Evolutionary conservation across 108 stramenopile genomes (phyloP).

Genomic region (Cyclotella kingstonii): DNA sequence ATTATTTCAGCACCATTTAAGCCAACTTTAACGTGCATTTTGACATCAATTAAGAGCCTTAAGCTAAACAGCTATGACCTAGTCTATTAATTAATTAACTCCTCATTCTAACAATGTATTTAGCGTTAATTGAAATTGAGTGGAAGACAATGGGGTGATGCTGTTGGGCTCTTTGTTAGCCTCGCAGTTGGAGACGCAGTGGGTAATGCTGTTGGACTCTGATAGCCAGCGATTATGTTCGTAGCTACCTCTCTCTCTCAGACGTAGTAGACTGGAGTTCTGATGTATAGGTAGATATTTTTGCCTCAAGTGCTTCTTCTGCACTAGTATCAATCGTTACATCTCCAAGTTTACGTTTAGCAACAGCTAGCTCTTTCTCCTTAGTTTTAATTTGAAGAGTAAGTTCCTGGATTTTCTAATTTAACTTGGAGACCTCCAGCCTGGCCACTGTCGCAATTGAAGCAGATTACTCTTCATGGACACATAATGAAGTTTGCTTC

Average conservation of each 20-base stretch:
- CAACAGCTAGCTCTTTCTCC: constrained; percentile 47
- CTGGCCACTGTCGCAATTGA: constrained; percentile 35
- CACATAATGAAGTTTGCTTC: constrained; percentile 34
- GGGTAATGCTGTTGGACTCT: no score
- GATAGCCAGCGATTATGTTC: constrained; percentile 48
- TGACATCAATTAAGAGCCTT: no score
- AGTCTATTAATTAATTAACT: no score
- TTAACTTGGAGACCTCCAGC: constrained; percentile 42
- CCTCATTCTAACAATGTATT: no score
- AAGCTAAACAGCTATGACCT: no score
- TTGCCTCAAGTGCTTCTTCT: constrained; percentile 51
- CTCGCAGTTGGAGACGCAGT: no score
- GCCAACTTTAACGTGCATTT: no score
- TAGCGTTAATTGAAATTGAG: no score
- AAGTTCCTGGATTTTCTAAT: constrained; percentile 44
- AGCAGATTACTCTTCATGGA: constrained; percentile 50
- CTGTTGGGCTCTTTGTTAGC: no score
- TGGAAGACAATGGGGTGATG: no score
- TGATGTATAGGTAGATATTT: constrained; percentile 46
- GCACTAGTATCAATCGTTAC: constrained; percentile 47
- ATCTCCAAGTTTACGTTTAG: constrained; percentile 39
- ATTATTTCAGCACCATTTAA: no score
- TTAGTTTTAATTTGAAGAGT: constrained; percentile 42
- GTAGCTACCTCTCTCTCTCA: constrained; percentile 53
- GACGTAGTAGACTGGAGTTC: constrained; percentile 61